These are phyloP conservation scores for Apiospora rasikravindrae DNA, from an alignment of 2,329 filamentous ascomycete species.

Conservation along the genomic window DNA sequence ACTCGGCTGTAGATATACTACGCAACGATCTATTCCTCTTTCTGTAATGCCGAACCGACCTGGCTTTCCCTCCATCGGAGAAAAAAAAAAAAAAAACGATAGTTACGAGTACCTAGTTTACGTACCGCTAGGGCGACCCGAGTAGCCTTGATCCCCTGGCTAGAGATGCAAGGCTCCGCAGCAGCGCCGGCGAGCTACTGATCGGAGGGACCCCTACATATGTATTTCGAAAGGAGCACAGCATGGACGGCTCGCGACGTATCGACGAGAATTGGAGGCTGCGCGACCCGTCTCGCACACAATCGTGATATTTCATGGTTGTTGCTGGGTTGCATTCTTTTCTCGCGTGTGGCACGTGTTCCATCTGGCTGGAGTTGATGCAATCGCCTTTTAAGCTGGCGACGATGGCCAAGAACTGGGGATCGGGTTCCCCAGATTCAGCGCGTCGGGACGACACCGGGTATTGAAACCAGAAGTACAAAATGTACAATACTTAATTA, in stretches of 20 bases:
- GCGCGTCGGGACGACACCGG: not conserved
- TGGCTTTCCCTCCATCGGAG: not conserved
- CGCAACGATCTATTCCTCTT: too few species aligned
- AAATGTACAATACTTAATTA: not conserved
- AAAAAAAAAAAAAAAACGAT: not conserved
- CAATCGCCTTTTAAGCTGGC: not conserved
- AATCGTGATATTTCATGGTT: not conserved
- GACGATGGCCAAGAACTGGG: not conserved
- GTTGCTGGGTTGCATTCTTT: not conserved
- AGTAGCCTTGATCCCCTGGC: not conserved
- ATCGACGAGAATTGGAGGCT: not conserved
- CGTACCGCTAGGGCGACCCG: not conserved
- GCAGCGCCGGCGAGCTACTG: constrained; percentile 1
- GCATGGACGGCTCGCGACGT: not conserved
- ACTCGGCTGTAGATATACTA: too few species aligned
- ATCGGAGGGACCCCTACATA: not conserved
- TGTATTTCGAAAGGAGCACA: not conserved
- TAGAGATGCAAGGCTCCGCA: not conserved
- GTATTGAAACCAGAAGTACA: not conserved
- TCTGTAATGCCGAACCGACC: too few species aligned
- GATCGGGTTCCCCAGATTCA: not conserved
- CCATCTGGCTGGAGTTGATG: not conserved
- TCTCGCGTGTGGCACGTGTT: not conserved
- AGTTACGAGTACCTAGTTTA: not conserved
- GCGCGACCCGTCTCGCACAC: not conserved